Conservation (phyloP, 495 filamentous ascomycete species). For the Beverwykella pulmonaria region DNA sequence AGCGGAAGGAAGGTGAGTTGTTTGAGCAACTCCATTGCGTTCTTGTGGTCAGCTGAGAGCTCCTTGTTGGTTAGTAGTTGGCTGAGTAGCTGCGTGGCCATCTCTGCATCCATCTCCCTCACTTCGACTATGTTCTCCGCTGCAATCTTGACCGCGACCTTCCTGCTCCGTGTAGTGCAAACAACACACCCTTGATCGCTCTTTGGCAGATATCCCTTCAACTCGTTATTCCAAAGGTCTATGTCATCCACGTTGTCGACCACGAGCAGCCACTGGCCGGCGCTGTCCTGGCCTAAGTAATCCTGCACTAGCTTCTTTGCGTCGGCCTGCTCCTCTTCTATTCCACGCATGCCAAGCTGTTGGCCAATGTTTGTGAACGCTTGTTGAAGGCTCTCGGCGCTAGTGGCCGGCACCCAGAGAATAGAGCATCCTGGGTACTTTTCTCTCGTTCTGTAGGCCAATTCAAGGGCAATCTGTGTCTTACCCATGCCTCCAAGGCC, state of each 20-base stretch:
- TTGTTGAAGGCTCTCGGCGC: constrained; percentile 50
- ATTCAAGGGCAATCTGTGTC: constrained; percentile 55
- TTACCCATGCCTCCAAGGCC: constrained; percentile 58
- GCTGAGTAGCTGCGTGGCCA: not conserved
- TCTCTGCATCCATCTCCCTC: constrained; percentile 8
- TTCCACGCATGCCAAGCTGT: constrained; percentile 18
- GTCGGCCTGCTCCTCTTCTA: constrained; percentile 35
- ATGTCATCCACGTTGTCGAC: constrained; percentile 41
- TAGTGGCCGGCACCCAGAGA: constrained; percentile 55
- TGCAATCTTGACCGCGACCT: constrained; percentile 2
- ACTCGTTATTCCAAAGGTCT: constrained; percentile 8
- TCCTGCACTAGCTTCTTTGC: constrained; percentile 41
- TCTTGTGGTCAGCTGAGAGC: not conserved
- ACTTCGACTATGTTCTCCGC: constrained; percentile 1
- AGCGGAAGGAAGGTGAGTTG: not conserved
- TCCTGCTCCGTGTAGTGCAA: constrained; percentile 8
- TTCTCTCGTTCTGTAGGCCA: constrained; percentile 50
- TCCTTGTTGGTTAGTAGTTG: not conserved
- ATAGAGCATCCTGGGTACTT: constrained; percentile 49
- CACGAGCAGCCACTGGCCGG: constrained; percentile 36
- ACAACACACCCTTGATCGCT: not conserved
- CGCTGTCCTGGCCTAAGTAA: constrained; percentile 40
- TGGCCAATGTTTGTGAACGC: constrained; percentile 50
- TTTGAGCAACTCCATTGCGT: not conserved
- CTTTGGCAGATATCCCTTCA: not conserved